Base-by-base conservation (phyloP, 2,329 filamentous ascomycete species). In the Grosmannia serpens region DNA sequence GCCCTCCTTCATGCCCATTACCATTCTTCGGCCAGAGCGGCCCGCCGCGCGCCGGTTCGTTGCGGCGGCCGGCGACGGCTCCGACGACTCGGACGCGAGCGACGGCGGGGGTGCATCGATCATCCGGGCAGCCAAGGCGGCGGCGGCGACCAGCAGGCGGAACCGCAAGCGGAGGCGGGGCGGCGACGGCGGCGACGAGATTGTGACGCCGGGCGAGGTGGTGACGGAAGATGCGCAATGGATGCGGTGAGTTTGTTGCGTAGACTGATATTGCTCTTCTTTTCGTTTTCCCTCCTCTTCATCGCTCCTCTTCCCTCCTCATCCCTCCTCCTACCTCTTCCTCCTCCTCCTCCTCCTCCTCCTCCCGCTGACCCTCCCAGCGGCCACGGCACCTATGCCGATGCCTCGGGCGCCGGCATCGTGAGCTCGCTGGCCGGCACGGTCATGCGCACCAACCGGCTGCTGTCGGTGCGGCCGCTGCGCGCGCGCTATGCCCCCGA, bases 211-310 rank as follows among this genome's bases (percentile, higher is more conserved):
- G 1, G 94, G 92, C 67, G 88, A 95, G 69, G 75, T 87, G 61
- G 89, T 97, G 65, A 96, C 92, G 13, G 82, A 86, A 63, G 91
- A 96, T 72, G 81, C 90, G n/a, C 91, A 96, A 77, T 97, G 90
- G 90, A 97, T 97, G 92, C 84, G 84, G 82, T 84, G 73, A 56
- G 75, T 63, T 6, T 13, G 5, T 20, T 29, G 15, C 1, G 33
- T n/a, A 8, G 11, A 4, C 33, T 27, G 15, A 6, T 38, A 15
- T 4, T 10, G 7, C 10, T 20, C 10, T 6, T 31, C 57, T 27
- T 47, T 41, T 6, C 22, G 31, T 27, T 10, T 22, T 4, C 15
- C 13, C 22, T 11, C 20, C 41, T 47, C 29, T 31, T 29, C 29
- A 24, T 33, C 20, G 2, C 17, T 41, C 20, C 38, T 41, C 4